Conservation (phyloP, 768 basidiomycete genomes). For the Boletus fagicola region DNA sequence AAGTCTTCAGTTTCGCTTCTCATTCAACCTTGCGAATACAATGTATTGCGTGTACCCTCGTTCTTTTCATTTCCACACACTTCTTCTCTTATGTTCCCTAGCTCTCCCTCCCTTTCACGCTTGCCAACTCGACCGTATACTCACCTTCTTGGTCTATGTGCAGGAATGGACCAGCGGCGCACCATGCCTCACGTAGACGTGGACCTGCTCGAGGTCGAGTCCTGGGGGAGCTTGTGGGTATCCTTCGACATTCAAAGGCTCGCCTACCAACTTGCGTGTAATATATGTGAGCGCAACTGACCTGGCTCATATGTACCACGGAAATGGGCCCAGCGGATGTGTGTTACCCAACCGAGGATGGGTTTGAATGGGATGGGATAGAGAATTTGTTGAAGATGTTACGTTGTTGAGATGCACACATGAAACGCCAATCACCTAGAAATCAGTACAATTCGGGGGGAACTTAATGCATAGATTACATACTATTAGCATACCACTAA, state of each 20-base stretch:
- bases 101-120: background rate
- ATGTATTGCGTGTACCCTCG: background rate
- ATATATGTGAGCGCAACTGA: background rate
- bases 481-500: too few relatives aligned
- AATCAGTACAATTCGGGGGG: too few relatives aligned
- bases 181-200: conserved; percentile 77
- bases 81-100: background rate
- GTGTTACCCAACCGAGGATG: too few relatives aligned
- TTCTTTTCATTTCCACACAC: background rate
- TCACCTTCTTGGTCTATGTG: conserved; percentile 3
- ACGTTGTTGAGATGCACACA: too few relatives aligned
- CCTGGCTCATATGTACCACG: background rate
- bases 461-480: too few relatives aligned
- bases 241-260: conserved; percentile 54
- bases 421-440: too few relatives aligned
- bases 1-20: conserved; percentile 13
- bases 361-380: too few relatives aligned
- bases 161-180: conserved; percentile 39
- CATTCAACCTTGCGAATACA: background rate
- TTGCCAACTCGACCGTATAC: background rate
- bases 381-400: too few relatives aligned
- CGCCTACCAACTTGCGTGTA: conserved; percentile 33
- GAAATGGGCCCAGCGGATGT: background rate
- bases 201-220: conserved; percentile 66
- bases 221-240: conserved; percentile 59